A percentile compares a stretch with the other conserved stretches of the same genome.
Evolutionary conservation across 768 basidiomycete species (phyloP).

Genomic region (Sistotremastrum niveocremeum): DNA sequence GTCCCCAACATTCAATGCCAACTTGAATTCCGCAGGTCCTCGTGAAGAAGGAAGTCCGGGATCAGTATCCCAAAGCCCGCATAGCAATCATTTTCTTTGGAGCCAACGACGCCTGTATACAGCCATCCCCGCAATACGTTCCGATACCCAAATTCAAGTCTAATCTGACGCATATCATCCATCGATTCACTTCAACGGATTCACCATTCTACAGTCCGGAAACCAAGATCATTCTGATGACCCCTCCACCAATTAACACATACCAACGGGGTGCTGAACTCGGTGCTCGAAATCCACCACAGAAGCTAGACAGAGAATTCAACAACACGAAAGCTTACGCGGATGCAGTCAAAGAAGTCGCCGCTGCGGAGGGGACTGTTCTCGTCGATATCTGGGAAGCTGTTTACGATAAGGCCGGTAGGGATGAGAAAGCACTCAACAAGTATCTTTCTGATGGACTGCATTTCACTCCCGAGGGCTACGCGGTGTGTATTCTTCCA

Average conservation of each 20-base stretch:
- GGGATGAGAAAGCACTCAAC: slow-evolving; percentile 37
- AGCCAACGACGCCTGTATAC: slow-evolving; percentile 71
- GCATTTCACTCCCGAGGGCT: slow-evolving; percentile 66
- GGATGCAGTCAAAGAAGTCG: slow-evolving; percentile 52
- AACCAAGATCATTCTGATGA: slow-evolving; percentile 69
- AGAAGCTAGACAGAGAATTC: slow-evolving; percentile 45
- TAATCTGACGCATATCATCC: slow-evolving; percentile 53
- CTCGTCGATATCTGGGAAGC: slow-evolving; percentile 64
- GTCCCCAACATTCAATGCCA: neutral
- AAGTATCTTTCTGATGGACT: slow-evolving; percentile 60
- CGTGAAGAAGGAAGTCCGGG: slow-evolving; percentile 34
- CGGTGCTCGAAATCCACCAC: slow-evolving; percentile 33
- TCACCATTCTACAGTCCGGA: slow-evolving; percentile 55
- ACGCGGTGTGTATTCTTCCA: slow-evolving; percentile 36
- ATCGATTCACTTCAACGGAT: slow-evolving; percentile 43
- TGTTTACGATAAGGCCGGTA: slow-evolving; percentile 63
- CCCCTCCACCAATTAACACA: slow-evolving; percentile 73
- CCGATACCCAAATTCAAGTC: slow-evolving; percentile 47
- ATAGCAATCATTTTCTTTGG: slow-evolving; percentile 86
- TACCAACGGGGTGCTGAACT: slow-evolving; percentile 40
- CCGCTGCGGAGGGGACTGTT: slow-evolving; percentile 36
- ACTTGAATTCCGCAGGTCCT: slow-evolving; percentile 31
- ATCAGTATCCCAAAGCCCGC: slow-evolving; percentile 43
- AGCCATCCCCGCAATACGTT: slow-evolving; percentile 59
- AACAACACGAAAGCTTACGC: slow-evolving; percentile 56